Conservation (phyloP, 306 rosid genomes). For the Senna tora region DNA sequence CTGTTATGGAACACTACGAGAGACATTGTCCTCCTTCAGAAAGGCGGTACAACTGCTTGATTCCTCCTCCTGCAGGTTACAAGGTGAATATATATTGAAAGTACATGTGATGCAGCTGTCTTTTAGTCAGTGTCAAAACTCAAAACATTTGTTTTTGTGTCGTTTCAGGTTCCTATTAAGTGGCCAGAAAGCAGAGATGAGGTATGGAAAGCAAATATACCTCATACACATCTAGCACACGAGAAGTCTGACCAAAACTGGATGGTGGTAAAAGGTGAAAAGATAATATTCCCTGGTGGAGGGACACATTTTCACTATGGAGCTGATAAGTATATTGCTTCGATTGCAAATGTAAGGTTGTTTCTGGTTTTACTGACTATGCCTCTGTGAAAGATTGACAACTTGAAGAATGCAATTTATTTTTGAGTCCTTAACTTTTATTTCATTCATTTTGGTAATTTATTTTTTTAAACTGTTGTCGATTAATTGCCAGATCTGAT, state of each 20-base stretch:
- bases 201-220: constrained; percentile 97
- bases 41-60: constrained; percentile 90
- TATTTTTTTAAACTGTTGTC: no score
- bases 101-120: no score
- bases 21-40: constrained; percentile 90
- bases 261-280: constrained; percentile 93
- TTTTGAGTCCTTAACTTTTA: no score
- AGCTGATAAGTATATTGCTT: constrained; percentile 91
- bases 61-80: constrained; percentile 94
- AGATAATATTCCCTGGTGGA: constrained; percentile 88
- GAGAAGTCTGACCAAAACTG: constrained; percentile 97
- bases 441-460: no score
- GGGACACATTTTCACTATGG: constrained; percentile 99
- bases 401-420: no score
- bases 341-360: constrained; percentile 89
- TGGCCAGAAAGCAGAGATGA: constrained; percentile 98
- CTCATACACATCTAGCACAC: constrained; percentile 95
- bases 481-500: no score
- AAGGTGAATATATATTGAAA: constrained; percentile 80
- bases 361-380: constrained; percentile 30
- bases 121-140: constrained; percentile 32
- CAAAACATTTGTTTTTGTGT: constrained; percentile 31
- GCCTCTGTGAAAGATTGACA: constrained; percentile 18
- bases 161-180: constrained; percentile 77
- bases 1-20: constrained; percentile 96